Evolutionary conservation across 164 flowering plant species (phyloP), one percentile per base, ranked within the genome.

Genomic region (Santalum album): DNA sequence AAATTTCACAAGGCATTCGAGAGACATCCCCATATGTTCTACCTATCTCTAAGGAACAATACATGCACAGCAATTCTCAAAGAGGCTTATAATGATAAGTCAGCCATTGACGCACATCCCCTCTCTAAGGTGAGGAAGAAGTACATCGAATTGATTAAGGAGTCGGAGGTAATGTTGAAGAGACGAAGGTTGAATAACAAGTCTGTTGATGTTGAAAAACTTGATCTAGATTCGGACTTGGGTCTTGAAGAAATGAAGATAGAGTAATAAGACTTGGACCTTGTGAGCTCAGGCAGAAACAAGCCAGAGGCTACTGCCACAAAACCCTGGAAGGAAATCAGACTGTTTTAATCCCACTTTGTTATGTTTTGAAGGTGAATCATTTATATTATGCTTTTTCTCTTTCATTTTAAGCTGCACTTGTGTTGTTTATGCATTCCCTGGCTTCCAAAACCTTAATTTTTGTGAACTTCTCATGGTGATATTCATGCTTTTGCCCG

Each of bases 41-140:
- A 88, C 64, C 58, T 91, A 55, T 91, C 95, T n/a, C 50, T 80
- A 56, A 79, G 45, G 80, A 79, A 81, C 69, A 79, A 75, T 55
- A 87, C 85, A 5, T 81, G 96, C 69, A 79, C 92, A 0, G 96
- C 71, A 0, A 81, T 86, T 57, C 77, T 91, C 20, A 91, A 87
- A 58, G 92, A 91, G 72, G 81, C 90, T 54, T 86, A 77, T 53
- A 26, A 55, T 32, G 74, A 69, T 49, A 63, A 64, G 14, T 61
- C 68, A 2, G 64, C 72, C 1, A 77, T 86, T 32, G 79, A 80
- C 38, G 49, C 53, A 11, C 98, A 87, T 75, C 95, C 95, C 1
- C 56, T 90, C 10, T 64, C 76, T 49, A 62, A 49, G 2, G 81
- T 90, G 68, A 82, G 96, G 71, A 61, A 67, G 53, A 82, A 81